Base-by-base conservation (phyloP, 495 filamentous ascomycete species). In the Zalerion maritima region DNA sequence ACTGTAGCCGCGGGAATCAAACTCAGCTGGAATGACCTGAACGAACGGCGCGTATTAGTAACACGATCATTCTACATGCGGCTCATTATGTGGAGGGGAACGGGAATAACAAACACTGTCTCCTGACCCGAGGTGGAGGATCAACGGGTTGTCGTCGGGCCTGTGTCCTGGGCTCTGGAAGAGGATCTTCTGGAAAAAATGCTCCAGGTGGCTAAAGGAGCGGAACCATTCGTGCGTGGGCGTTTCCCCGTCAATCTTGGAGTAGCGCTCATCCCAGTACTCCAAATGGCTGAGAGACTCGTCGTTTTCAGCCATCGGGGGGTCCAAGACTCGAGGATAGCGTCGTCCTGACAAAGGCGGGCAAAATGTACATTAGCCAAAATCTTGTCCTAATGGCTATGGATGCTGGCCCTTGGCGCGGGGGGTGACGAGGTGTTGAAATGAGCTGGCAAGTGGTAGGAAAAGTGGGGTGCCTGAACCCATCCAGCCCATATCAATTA, bases 121-220 rank as follows among this genome's bases (percentile, higher is more conserved):
- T 15, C 68, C 69, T n/a, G 62, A 71, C 6, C 71, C 71, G 18
- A 71, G 44, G 38, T 74, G 71, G 4, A 74, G 37, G 19, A 74
- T 57, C 4, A 44, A 28, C 0, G 52, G 57, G 9, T 43, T 24
- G 19, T 43, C 36, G 2, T 37, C 31, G 11, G 49, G 42, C 5
- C 41, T 37, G 4, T 44, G 37, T 3, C 21, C 36, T n/a, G 29
- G 26, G 2, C 5, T 3, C 13, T 32, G 28, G 21, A 58, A 50
- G 16, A 74, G 49, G 32, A 58, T 50, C 7, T 37, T 40, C 12
- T 41, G 33, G 30, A 73, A 55, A 35, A 71, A 73, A 0, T 50
- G 40, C 26, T 57, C 46, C 2, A 75, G 42, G n/a, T 56, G 49
- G 4, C 37, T 28, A 37, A 70, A 73, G 16, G 38, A 44, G 9